phyloP scores from a whole-genome alignment of 2,329 filamentous ascomycete species.

The Penicillium glabrum region DNA sequence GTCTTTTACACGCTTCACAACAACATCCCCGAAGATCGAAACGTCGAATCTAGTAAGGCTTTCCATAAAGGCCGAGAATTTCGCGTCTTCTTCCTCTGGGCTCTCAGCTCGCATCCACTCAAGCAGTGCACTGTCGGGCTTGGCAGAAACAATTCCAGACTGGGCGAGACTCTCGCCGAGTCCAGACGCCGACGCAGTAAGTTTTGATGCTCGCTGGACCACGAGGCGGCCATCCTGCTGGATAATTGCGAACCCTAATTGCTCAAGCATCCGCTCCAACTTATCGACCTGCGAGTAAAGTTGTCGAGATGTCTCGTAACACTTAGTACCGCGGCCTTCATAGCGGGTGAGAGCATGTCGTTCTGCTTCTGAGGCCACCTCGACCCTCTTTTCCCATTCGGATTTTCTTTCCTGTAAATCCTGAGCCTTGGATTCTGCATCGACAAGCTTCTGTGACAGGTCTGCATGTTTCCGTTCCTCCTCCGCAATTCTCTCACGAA shows the following conservation, averaged over 20 bases:
- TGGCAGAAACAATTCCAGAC: constrained; percentile 37
- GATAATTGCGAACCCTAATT: constrained; percentile 78
- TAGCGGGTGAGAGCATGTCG: constrained; percentile 53
- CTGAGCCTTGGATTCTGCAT: constrained; percentile 72
- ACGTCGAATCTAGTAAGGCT: constrained; percentile 77
- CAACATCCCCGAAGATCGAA: constrained; percentile 77
- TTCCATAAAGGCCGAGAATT: constrained; percentile 73
- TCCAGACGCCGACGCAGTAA: constrained; percentile 39
- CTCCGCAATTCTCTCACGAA: constrained; percentile 72
- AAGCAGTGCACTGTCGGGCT: constrained; percentile 68
- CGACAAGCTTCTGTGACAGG: constrained; percentile 69
- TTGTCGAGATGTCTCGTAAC: constrained; percentile 80
- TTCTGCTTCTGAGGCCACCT: constrained; percentile 31
- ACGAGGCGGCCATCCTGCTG: constrained; percentile 71
- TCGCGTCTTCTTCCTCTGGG: constrained; percentile 65
- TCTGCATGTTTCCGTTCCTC: constrained; percentile 70
- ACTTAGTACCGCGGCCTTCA: constrained; percentile 68
- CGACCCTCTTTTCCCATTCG: constrained; percentile 63
- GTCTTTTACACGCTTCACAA: constrained; percentile 88
- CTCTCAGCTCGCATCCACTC: constrained; percentile 78
- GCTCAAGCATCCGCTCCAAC: constrained; percentile 78
- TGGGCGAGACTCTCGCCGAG: constrained; percentile 37
- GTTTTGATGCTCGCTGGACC: constrained; percentile 69
- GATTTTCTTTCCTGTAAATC: constrained; percentile 74
- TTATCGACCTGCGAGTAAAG: constrained; percentile 83